Percentiles rank a stretch among this genome's conserved stretches.
Evolutionary conservation across 2,329 filamentous ascomycete genomes (phyloP).

Genomic region (Phialophora tarda): DNA sequence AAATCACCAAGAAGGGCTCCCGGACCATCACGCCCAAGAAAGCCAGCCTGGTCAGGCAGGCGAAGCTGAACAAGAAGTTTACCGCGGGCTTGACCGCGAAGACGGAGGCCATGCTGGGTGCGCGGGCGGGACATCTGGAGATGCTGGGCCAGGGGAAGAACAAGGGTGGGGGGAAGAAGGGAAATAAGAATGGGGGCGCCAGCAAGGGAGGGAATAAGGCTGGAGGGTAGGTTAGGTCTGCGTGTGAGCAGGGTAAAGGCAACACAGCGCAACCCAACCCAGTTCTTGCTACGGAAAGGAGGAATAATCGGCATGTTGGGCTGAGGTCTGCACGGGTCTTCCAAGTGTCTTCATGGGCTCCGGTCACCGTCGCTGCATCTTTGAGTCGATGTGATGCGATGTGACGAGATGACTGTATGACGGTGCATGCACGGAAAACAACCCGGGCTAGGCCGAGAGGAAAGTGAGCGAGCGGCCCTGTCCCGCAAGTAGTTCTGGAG

Average conservation of each 20-base stretch:
- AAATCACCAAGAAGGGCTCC: constrained; percentile 63
- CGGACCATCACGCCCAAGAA: constrained; percentile 72
- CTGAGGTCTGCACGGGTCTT: no score
- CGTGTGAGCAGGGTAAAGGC: no score
- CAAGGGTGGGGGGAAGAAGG: constrained; percentile 45
- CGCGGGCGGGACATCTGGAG: constrained; percentile 73
- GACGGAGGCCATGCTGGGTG: constrained; percentile 71
- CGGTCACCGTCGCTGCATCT: no score
- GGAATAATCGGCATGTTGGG: neutral
- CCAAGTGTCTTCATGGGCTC: no score
- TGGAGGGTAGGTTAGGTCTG: neutral
- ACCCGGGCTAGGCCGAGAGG: no score
- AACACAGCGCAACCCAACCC: no score
- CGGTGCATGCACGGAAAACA: no score
- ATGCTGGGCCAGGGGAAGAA: constrained; percentile 70
- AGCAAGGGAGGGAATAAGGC: constrained; percentile 28
- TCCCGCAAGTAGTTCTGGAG: no score
- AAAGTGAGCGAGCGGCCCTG: no score
- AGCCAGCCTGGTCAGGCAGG: constrained; percentile 62
- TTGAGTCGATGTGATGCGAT: no score
- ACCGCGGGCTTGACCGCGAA: constrained; percentile 65
- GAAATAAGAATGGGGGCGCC: neutral
- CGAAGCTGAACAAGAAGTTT: constrained; percentile 70
- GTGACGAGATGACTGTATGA: no score
- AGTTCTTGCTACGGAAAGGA: constrained; percentile 12